A percentile compares a stretch with the other conserved stretches of the same genome.
These are phyloP conservation scores for Calonectria crousiana DNA, from an alignment of 2,329 filamentous ascomycete genomes.

Conservation along the genomic window DNA sequence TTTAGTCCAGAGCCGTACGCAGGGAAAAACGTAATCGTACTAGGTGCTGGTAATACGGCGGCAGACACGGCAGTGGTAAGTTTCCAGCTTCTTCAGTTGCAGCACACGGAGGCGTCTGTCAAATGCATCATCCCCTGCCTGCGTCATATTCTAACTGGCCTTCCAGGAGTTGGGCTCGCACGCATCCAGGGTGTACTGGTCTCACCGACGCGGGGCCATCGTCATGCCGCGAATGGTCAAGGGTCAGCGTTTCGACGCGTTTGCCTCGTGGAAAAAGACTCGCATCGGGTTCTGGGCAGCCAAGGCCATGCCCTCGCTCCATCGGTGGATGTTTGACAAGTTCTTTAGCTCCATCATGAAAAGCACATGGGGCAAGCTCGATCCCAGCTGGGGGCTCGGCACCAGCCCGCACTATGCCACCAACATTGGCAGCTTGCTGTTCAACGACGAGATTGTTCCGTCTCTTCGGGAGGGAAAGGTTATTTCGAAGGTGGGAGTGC, in stretches of 20 bases:
- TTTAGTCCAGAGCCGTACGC: slow-evolving; percentile 31
- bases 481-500: slow-evolving; percentile 19
- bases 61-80: slow-evolving; percentile 40
- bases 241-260: slow-evolving; percentile 35
- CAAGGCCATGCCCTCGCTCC: slow-evolving; percentile 27
- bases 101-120: background rate
- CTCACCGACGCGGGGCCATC: slow-evolving; percentile 39
- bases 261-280: slow-evolving; percentile 36
- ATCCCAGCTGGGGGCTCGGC: slow-evolving; percentile 34
- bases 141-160: background rate
- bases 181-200: slow-evolving; percentile 37
- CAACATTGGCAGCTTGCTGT: slow-evolving; percentile 25
- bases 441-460: slow-evolving; percentile 37
- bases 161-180: slow-evolving; percentile 32
- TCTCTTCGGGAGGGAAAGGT: slow-evolving; percentile 29
- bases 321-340: slow-evolving; percentile 28
- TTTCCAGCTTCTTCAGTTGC: background rate
- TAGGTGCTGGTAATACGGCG: slow-evolving; percentile 45
- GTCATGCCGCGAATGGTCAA: slow-evolving; percentile 36
- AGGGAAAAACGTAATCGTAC: slow-evolving; percentile 39
- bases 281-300: slow-evolving; percentile 32
- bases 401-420: slow-evolving; percentile 25
- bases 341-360: slow-evolving; percentile 27
- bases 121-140: too few relatives aligned
- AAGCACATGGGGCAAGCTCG: slow-evolving; percentile 31